Conservation (phyloP, 345 rosid genomes). For the Populus nigra region DNA sequence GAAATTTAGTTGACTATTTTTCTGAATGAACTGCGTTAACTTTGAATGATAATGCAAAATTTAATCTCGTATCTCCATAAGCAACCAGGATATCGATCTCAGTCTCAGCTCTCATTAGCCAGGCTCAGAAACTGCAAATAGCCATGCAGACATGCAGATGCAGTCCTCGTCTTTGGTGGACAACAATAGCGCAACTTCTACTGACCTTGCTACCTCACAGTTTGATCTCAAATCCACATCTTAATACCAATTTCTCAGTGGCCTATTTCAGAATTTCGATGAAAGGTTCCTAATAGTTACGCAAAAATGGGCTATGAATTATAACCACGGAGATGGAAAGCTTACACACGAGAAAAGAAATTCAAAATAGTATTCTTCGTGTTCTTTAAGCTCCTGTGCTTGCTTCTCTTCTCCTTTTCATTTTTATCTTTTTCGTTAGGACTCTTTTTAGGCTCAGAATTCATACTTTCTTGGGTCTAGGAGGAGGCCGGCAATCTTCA, state of each 20-base stretch:
- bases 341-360: constrained; percentile 54
- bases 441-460: constrained; percentile 43
- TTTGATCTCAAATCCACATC: not conserved
- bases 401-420: constrained; percentile 32
- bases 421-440: constrained; percentile 24
- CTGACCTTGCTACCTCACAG: not conserved
- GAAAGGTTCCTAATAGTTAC: not conserved
- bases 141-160: not conserved
- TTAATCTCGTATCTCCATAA: not conserved
- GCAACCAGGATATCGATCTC: not conserved
- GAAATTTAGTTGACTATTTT: not conserved
- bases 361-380: constrained; percentile 52
- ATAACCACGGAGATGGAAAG: not conserved
- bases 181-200: not conserved
- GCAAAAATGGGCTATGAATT: not conserved
- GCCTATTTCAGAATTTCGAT: not conserved
- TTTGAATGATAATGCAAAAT: not conserved
- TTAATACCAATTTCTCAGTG: not conserved
- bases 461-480: constrained; percentile 41
- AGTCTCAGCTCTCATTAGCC: not conserved
- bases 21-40: not conserved
- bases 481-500: too few relatives aligned
- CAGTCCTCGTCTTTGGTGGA: not conserved
- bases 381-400: constrained; percentile 28
- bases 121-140: not conserved